Conservation (phyloP, 139 green algal genomes). For the Mesotaenium endlicherianum region DNA sequence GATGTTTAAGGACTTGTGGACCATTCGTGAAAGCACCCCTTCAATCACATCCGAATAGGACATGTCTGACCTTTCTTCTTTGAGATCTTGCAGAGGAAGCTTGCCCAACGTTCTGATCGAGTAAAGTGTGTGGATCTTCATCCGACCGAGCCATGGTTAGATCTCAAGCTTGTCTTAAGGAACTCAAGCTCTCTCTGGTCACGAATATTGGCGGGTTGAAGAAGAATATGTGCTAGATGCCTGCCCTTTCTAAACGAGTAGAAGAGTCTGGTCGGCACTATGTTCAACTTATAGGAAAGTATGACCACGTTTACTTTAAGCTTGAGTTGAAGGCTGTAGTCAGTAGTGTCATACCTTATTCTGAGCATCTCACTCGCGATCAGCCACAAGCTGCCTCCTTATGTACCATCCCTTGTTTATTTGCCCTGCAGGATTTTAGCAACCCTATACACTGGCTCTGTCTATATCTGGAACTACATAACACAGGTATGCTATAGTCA, state of each 20-base stretch:
- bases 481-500: slow-evolving; percentile 58
- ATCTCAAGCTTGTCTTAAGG: slow-evolving; percentile 47
- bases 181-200: background rate
- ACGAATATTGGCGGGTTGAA: background rate
- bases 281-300: background rate
- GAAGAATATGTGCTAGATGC: background rate
- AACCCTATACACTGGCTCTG: slow-evolving; percentile 94
- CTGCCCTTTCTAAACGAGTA: background rate
- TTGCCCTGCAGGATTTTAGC: slow-evolving; percentile 71
- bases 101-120: slow-evolving; percentile 92
- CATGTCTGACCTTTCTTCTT: background rate
- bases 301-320: background rate
- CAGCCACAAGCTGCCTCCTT: background rate
- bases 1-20: too few species aligned
- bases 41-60: background rate
- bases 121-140: slow-evolving; percentile 98
- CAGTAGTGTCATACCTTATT: too few species aligned
- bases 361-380: background rate
- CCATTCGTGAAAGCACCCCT: too few species aligned
- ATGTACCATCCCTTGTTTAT: slow-evolving; percentile 50
- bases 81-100: slow-evolving; percentile 65
- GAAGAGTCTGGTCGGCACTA: background rate
- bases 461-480: slow-evolving; percentile 96
- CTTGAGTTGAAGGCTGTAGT: too few species aligned
- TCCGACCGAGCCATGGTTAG: slow-evolving; percentile 93